A percentile compares a stretch with the other conserved stretches of the same genome.
These are phyloP conservation scores for Alternaria sp. DNA, from an alignment of 2,329 filamentous ascomycete genomes.

Conservation along the genomic window DNA sequence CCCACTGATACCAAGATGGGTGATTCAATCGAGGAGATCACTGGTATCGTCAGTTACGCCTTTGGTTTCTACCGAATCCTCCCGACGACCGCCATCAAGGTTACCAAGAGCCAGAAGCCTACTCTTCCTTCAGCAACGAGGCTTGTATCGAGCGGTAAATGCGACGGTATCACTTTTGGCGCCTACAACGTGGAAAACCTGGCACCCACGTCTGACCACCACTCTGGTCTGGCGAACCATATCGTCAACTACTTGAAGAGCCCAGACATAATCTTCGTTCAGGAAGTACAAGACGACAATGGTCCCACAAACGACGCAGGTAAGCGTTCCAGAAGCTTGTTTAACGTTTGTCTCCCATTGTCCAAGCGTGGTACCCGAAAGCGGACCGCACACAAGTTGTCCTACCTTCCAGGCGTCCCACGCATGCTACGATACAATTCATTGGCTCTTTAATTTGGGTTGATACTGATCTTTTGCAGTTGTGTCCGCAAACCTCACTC, in stretches of 20 bases:
- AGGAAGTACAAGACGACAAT: conserved; percentile 74
- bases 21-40: conserved; percentile 70
- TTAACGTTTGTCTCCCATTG: neutral
- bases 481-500: conserved; percentile 66
- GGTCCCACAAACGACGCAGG: conserved; percentile 68
- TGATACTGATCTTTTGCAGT: conserved; percentile 35
- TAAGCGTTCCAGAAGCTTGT: conserved; percentile 34
- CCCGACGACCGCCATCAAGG: conserved; percentile 66
- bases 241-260: conserved; percentile 70
- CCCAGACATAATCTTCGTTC: conserved; percentile 72
- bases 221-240: conserved; percentile 68
- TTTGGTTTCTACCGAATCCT: conserved; percentile 76
- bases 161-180: conserved; percentile 69
- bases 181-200: conserved; percentile 78
- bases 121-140: conserved; percentile 60
- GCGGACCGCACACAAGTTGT: neutral
- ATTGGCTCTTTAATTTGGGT: neutral
- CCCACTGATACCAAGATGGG: conserved; percentile 68
- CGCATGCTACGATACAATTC: neutral
- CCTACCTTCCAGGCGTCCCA: neutral
- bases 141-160: conserved; percentile 64
- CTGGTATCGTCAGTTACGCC: conserved; percentile 70
- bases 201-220: conserved; percentile 62
- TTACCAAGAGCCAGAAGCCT: conserved; percentile 57
- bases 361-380: neutral